Base-by-base conservation (phyloP, 2,329 filamentous ascomycete genomes). In the Pochonia chlamydosporia region DNA sequence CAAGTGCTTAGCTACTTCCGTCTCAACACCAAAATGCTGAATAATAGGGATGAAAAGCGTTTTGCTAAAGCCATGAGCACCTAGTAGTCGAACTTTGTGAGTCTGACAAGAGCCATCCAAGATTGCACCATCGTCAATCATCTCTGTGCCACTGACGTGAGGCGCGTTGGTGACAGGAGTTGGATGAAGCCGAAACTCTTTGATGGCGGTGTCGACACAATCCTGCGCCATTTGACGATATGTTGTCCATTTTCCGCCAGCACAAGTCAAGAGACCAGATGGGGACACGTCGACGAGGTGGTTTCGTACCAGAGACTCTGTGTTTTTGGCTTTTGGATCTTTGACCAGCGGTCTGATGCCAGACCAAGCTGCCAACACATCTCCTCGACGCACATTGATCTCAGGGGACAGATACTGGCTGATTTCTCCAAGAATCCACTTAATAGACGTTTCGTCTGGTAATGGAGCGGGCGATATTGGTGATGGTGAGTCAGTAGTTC, bases 181-280 rank as follows among this genome's bases (percentile, higher is more conserved):
- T 3, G 84, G 69, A 45, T 75, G 64, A 30, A 93, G 76, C 8
- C 72, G 69, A 66, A 89, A 92, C 49, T 79, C 73, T 44, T 77
- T 73, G 63, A 93, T 78, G 9, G 89, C 87, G 59, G 87, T 84
- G 59, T 95, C 88, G 37, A 95, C 88, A 39, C 86, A 87, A 63
- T 95, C 88, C 67, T 95, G 88, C 20, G 89, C 87, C 89, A 95
- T 95, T 66, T 95, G 87, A 48, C 89, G 84, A 69, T 95, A 95
- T 1, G 89, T 95, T 3, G 89, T 95, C 89, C 89, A 95, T 69
- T 95, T 95, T 41, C 89, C 89, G 56, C 89, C 89, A 24, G 88
- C 88, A 60, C 88, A 91, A 28, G 89, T 95, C 54, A 95, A 70
- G 18, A 95, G 76, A 10, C 89, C 89, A 6, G 87, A 89, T 2